Base-by-base conservation (phyloP, 495 filamentous ascomycete genomes). In the Antarctomyces pellizariae region DNA sequence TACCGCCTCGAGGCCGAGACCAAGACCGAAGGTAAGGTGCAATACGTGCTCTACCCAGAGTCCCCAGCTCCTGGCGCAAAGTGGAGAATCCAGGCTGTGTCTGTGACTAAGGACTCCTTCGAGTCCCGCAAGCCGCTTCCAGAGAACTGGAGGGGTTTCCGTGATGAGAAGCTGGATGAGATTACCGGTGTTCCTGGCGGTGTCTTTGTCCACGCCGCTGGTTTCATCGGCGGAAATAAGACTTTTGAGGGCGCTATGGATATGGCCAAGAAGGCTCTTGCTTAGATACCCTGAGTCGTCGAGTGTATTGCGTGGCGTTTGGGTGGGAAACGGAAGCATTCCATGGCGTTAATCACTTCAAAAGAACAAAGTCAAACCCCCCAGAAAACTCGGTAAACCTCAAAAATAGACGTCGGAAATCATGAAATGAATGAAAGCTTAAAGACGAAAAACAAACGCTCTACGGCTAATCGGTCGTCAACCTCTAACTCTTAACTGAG, bases 1-100 rank as follows among this genome's bases (percentile, higher is more conserved):
- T 93, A 91, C 51, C 68, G 62, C 20, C 62, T 95, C 14, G 89
- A 97, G 52, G 59, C 61, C 31, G 54, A 69, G 32, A 53, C 56
- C 13, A 45, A 41, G 2, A 44, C 42, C 2, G 47, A 47, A 7
- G 46, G 49, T 0, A 61, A 61, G 41, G 65, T 78, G 3, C 50
- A 79, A n/a, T 95, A 92, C 48, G 84, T 89, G n/a, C 57, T 95
- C 1, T 97, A 93, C 53, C 70, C 79, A 1, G 89, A 97, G 55
- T 71, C 57, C 35, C 56, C 61, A 3, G 48, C 52, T 2, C 57
- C 65, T 25, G 75, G 61, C 16, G 51, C 71, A 26, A 84, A 79
- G 48, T 97, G 86, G 86, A 70, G 86, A 28, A 67, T 97, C 30
- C 84, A 93, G 48, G 70, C 73, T 31, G 86, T 95, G 7, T 69